Base-by-base conservation (phyloP, 2,329 filamentous ascomycete genomes). In the Ascochyta lentis region DNA sequence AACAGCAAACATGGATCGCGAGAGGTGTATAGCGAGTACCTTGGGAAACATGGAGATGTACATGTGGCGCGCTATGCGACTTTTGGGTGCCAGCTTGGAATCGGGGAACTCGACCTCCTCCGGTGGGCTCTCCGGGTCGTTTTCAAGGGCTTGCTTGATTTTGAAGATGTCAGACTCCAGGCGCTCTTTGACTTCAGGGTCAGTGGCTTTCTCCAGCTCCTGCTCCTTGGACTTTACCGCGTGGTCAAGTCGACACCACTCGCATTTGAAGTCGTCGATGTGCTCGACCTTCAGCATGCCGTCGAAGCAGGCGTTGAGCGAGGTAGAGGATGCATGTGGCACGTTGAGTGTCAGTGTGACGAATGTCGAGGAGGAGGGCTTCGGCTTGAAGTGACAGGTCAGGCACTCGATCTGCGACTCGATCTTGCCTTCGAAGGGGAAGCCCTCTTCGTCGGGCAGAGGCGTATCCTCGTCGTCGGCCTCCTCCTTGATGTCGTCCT, bases 201-300 rank as follows among this genome's bases (percentile, higher is more conserved):
- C 50, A 19, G 58, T 61, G 1, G 67, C 58, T 22, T 79, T 83
- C 31, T 79, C 76, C 31, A 89, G 72, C 60, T 92, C 86, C 6
- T 81, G 78, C 59, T 85, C 79, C 60, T 91, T 84, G 46, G 83
- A 76, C 27, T 86, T 80, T 49, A 91, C 78, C 4, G 92, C 92
- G 73, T 96, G 90, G 39, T 91, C 77, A n/a, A 99, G 81, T 22
- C 92, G 87, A 71, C 95, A 99, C 77, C 88, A 90, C 68, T 97
- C 95, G 78, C 95, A 99, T 65, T 91, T 93, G 81, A 96, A 99
- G 73, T 96, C 95, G 60, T 98, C 94, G 63, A 99, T 97, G 72
- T 92, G 89, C 75, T 99, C 95, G 0, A 91, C 92, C 77, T 96
- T 96, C 64, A 99, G 88, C 76, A 97, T 89, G 37, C 90, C 90